Percentiles rank a stretch among this genome's conserved stretches.
These are phyloP conservation scores for Lentinula sp. DNA, from an alignment of 768 basidiomycete species.

Conservation along the genomic window DNA sequence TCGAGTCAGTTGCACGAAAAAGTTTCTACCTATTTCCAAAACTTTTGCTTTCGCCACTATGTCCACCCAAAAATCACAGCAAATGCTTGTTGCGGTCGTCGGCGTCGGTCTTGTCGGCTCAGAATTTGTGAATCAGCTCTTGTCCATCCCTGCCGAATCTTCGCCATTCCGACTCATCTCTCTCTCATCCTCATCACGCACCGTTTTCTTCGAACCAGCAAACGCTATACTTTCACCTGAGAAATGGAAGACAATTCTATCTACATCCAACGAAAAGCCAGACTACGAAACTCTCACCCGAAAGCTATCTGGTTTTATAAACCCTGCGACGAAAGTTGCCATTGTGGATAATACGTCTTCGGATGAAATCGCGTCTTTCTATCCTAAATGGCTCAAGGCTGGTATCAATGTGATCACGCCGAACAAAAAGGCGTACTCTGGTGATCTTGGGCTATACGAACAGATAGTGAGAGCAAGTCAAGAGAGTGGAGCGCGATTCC, in stretches of 20 bases:
- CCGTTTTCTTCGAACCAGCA: slow-evolving; percentile 42
- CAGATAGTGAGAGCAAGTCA: slow-evolving; percentile 55
- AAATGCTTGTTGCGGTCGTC: slow-evolving; percentile 66
- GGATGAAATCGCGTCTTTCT: slow-evolving; percentile 70
- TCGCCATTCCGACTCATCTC: slow-evolving; percentile 63
- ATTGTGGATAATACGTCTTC: slow-evolving; percentile 94
- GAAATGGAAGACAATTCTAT: slow-evolving; percentile 41
- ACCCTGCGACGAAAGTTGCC: slow-evolving; percentile 44
- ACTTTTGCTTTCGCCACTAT: slow-evolving; percentile 8
- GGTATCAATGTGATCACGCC: slow-evolving; percentile 91
- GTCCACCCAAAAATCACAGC: slow-evolving; percentile 8
- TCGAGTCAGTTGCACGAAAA: neutral
- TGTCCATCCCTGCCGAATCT: slow-evolving; percentile 49
- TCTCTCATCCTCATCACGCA: slow-evolving; percentile 60
- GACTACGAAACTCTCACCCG: slow-evolving; percentile 33
- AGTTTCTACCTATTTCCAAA: neutral
- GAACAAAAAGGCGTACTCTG: slow-evolving; percentile 96
- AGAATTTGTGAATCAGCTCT: slow-evolving; percentile 80
- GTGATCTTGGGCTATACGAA: slow-evolving; percentile 59
- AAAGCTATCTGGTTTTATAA: slow-evolving; percentile 39
- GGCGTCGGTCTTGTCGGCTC: slow-evolving; percentile 92
- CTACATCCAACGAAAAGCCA: slow-evolving; percentile 35
- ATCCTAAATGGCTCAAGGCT: slow-evolving; percentile 70
- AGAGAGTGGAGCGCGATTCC: slow-evolving; percentile 57
- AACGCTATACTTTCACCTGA: slow-evolving; percentile 37